These are phyloP conservation scores for Phtheirospermum japonicum DNA, from an alignment of 257 asterid genomes.

Conservation along the genomic window DNA sequence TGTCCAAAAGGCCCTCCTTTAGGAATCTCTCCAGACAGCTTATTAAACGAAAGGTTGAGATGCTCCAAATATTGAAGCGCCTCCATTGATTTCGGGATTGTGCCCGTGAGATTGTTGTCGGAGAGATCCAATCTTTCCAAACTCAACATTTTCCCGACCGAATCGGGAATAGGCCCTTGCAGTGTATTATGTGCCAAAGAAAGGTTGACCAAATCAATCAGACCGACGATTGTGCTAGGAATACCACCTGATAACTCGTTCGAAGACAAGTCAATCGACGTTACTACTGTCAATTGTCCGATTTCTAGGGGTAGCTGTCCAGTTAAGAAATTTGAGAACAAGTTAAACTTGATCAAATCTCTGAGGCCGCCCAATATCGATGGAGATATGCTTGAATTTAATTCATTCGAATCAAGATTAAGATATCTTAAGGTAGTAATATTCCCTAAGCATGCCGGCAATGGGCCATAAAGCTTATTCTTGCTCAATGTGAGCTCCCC, in stretches of 20 bases:
- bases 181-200: slow-evolving; percentile 35
- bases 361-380: slow-evolving; percentile 27
- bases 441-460: slow-evolving; percentile 37
- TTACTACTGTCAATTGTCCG: slow-evolving; percentile 26
- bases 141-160: slow-evolving; percentile 26
- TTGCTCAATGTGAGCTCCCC: slow-evolving; percentile 16
- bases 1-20: slow-evolving; percentile 22
- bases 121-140: no score
- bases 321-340: slow-evolving; percentile 36
- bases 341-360: slow-evolving; percentile 30
- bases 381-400: slow-evolving; percentile 34
- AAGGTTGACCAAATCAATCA: slow-evolving; percentile 22
- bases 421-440: slow-evolving; percentile 31
- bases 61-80: slow-evolving; percentile 18
- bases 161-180: slow-evolving; percentile 35
- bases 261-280: slow-evolving; percentile 28
- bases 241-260: slow-evolving; percentile 34
- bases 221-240: slow-evolving; percentile 31
- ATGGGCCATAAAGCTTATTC: slow-evolving; percentile 30
- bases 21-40: slow-evolving; percentile 26
- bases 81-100: slow-evolving; percentile 35
- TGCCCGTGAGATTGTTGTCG: slow-evolving; percentile 33
- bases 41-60: slow-evolving; percentile 24
- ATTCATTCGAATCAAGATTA: slow-evolving; percentile 25
- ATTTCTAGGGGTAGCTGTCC: slow-evolving; percentile 30